Conservation (phyloP, 805 yeast genomes). For the Candida ficus region DNA sequence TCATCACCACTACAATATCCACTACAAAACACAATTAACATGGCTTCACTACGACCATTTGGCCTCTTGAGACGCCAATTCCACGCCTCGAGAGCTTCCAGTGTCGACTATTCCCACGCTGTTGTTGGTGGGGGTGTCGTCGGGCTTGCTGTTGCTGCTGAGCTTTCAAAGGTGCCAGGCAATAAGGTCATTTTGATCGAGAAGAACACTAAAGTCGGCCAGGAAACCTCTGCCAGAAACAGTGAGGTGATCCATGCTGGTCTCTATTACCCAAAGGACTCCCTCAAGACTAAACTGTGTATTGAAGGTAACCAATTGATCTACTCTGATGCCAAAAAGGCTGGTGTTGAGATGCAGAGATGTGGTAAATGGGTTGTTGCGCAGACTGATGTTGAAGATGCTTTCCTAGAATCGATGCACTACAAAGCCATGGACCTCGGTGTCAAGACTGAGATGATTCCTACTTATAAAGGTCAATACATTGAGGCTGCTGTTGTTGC, state of each 20-base stretch:
- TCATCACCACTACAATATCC: background rate
- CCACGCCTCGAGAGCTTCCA: conserved; percentile 7
- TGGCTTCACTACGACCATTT: background rate
- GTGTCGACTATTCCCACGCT: conserved; percentile 58
- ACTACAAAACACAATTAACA: background rate
- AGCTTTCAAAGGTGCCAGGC: conserved; percentile 42
- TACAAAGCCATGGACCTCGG: conserved; percentile 44
- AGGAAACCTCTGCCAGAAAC: conserved; percentile 84
- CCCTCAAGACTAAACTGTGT: conserved; percentile 66
- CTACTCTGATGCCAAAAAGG: conserved; percentile 39
- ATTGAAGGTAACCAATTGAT: conserved; percentile 68
- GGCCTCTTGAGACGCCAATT: conserved; percentile 7
- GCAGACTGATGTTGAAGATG: conserved; percentile 58
- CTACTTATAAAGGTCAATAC: conserved; percentile 36
- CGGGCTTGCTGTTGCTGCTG: conserved; percentile 77
- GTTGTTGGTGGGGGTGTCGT: conserved; percentile 84
- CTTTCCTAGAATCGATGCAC: conserved; percentile 50
- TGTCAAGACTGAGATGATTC: conserved; percentile 55
- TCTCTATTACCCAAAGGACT: conserved; percentile 65
- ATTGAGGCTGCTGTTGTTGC: conserved; percentile 69
- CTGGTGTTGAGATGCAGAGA: conserved; percentile 50
- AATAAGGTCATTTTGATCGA: conserved; percentile 63
- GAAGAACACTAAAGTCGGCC: conserved; percentile 58
- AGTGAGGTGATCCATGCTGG: conserved; percentile 95
- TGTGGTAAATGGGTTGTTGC: conserved; percentile 92